A percentile compares a stretch with the other conserved stretches of the same genome.
phyloP scores from a whole-genome alignment of 2,329 filamentous ascomycete species.

The Aspergillus calidoustus region DNA sequence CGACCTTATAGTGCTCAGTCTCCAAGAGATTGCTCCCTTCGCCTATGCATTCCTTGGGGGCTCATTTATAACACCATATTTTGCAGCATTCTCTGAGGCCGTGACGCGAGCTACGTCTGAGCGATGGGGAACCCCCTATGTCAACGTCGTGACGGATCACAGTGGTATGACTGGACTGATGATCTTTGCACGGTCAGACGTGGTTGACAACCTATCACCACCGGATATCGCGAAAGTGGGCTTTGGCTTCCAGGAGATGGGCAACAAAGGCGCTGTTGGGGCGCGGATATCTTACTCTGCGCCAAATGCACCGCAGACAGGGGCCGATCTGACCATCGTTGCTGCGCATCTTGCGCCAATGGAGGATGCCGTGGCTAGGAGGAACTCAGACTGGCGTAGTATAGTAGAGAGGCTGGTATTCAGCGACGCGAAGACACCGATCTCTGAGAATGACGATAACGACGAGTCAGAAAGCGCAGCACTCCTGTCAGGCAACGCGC shows the following conservation, averaged over 20 bases:
- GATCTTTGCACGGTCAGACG: slow-evolving; percentile 72
- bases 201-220: slow-evolving; percentile 62
- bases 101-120: slow-evolving; percentile 69
- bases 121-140: slow-evolving; percentile 61
- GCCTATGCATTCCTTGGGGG: slow-evolving; percentile 84
- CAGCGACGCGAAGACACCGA: slow-evolving; percentile 33
- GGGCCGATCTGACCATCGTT: slow-evolving; percentile 78
- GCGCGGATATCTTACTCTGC: slow-evolving; percentile 67
- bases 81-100: slow-evolving; percentile 71
- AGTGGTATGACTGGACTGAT: slow-evolving; percentile 89
- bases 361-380: slow-evolving; percentile 74
- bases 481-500: slow-evolving; percentile 36
- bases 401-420: slow-evolving; percentile 84
- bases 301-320: slow-evolving; percentile 43
- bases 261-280: slow-evolving; percentile 92
- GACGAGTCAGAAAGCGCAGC: slow-evolving; percentile 34
- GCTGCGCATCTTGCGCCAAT: slow-evolving; percentile 86
- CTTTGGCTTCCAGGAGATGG: slow-evolving; percentile 85
- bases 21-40: slow-evolving; percentile 90
- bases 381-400: slow-evolving; percentile 87
- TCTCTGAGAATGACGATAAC: slow-evolving; percentile 46
- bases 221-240: slow-evolving; percentile 82
- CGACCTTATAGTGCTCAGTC: slow-evolving; percentile 67
- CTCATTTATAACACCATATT: slow-evolving; percentile 76
- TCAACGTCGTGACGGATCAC: slow-evolving; percentile 71